Evolutionary conservation across 2,329 filamentous ascomycete species (phyloP).

Genomic region (Chaetothyriales sp.): DNA sequence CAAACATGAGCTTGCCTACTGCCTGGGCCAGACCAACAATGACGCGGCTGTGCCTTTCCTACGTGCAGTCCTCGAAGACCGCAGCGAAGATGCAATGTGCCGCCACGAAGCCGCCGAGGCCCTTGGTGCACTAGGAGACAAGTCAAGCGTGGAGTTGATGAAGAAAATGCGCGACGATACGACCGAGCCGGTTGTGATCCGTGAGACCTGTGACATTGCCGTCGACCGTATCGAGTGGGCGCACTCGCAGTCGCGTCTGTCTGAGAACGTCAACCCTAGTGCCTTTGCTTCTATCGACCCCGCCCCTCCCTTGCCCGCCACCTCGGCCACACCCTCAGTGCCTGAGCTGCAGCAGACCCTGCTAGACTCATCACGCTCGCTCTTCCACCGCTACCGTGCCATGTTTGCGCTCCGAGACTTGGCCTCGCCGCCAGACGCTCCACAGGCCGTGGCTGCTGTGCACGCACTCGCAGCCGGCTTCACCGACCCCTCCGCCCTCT

Average conservation of each 20-base stretch:
- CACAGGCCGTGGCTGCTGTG: conserved; percentile 77
- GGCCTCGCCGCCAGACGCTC: conserved; percentile 78
- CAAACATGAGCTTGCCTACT: conserved; percentile 96
- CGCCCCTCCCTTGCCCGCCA: conserved; percentile 68
- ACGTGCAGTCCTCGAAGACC: conserved; percentile 57
- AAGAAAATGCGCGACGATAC: conserved; percentile 57
- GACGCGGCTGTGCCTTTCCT: conserved; percentile 57
- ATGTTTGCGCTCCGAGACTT: conserved; percentile 97
- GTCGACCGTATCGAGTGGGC: conserved; percentile 92
- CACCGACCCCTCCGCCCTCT: conserved; percentile 71
- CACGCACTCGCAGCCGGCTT: conserved; percentile 75
- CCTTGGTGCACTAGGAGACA: conserved; percentile 69
- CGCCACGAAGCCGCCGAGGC: conserved; percentile 94
- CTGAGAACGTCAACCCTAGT: conserved; percentile 68
- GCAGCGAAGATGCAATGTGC: conserved; percentile 83
- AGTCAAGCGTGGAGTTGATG: conserved; percentile 57
- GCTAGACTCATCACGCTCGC: conserved; percentile 60
- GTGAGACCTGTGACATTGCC: conserved; percentile 92
- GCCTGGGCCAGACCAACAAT: conserved; percentile 79
- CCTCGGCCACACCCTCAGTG: conserved; percentile 47
- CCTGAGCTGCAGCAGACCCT: conserved; percentile 60
- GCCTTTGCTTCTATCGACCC: conserved; percentile 94
- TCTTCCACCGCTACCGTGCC: conserved; percentile 88
- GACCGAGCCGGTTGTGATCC: conserved; percentile 65
- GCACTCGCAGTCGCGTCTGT: conserved; percentile 53